Evolutionary conservation across 805 yeast species (phyloP), one percentile per base, ranked within the genome.

Genomic region (Saturnispora saitoi): DNA sequence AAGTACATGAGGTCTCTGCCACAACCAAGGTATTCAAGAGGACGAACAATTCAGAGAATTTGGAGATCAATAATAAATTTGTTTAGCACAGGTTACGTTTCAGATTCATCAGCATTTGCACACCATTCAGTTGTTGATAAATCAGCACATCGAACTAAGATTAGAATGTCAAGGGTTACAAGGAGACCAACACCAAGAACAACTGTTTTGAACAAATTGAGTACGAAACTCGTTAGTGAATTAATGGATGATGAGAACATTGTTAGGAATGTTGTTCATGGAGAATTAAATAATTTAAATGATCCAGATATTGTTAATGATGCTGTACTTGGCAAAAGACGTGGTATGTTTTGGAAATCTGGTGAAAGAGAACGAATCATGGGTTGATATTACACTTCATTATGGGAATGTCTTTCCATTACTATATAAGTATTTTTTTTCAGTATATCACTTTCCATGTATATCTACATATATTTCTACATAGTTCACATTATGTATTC

Each of bases 1-100:
- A 26, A 11, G 15, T 22, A 12, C 5, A 63, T 63, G 70, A 59
- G 69, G 39, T 67, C 70, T 37, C 48, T 66, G 42, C 70, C 70
- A 5, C 64, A 66, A 32, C 69, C 70, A 34, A 52, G 70, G 12
- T 61, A 64, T 46, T 67, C 70, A 14, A 55, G 68, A 38, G 54
- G 46, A 22, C 48, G 70, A 38, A 64, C 67, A 4, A 48, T 62
- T 17, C 56, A 58, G 40, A 48, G 70, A 36, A 65, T 67, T 22
- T 59, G 61, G 56, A 50, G 68, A 29, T 63, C 68, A 10, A 50
- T 67, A 4, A 45, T 62, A 12, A 58, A 58, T 29, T 52, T 60
- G n/a, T 52, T 67, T 6, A 55, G 63, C n/a, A 63, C 65, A 15
- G 69, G 69, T 5, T 64, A 66, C 37, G 47, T 67, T 2, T 58